phyloP scores from a whole-genome alignment of 805 yeast species.

The Schwanniomyces pseudopolymorphus region DNA sequence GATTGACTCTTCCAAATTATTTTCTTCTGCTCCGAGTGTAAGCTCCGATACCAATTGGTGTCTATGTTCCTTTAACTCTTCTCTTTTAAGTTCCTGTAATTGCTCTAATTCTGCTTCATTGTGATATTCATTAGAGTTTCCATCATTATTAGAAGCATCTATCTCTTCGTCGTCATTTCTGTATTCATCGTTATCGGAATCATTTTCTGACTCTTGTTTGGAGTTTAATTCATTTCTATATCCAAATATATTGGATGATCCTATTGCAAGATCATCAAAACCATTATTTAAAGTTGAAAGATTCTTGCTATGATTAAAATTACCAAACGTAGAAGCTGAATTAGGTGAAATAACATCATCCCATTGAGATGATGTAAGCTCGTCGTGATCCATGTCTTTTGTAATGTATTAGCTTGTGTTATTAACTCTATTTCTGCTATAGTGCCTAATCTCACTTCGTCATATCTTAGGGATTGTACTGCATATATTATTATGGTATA shows the following conservation, averaged over 20 bases:
- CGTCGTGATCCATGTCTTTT: conserved; percentile 44
- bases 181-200: conserved; percentile 1
- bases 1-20: conserved; percentile 39
- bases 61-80: conserved; percentile 30
- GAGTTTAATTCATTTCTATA: conserved; percentile 7
- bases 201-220: not conserved
- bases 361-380: conserved; percentile 59
- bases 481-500: not conserved
- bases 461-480: not conserved
- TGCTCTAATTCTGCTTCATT: conserved; percentile 18
- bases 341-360: conserved; percentile 52
- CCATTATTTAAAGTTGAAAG: conserved; percentile 15
- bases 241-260: conserved; percentile 2
- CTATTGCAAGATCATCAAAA: conserved; percentile 19
- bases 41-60: conserved; percentile 42
- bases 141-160: not conserved
- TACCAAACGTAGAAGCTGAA: conserved; percentile 17
- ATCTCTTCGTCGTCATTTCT: not conserved
- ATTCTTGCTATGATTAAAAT: conserved; percentile 6
- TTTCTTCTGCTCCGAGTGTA: conserved; percentile 31
- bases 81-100: conserved; percentile 31
- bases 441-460: not conserved
- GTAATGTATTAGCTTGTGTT: not conserved
- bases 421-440: no score
- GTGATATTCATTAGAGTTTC: not conserved